These are phyloP conservation scores for Cyberlindnera xylosilytica DNA, from an alignment of 805 yeast genomes.

Conservation along the genomic window DNA sequence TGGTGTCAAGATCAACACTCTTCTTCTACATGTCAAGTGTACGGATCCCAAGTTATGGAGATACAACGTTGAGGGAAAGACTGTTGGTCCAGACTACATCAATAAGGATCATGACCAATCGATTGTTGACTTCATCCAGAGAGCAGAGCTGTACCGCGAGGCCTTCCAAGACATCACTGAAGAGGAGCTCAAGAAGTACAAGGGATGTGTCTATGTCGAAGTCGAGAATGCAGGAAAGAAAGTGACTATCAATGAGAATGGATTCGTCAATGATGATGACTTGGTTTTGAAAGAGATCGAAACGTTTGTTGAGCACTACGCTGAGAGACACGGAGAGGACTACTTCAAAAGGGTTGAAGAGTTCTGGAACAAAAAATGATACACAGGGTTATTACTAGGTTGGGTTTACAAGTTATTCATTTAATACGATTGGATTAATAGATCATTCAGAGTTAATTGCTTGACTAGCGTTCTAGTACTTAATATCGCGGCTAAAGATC, in stretches of 20 bases:
- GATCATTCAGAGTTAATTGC: too few relatives aligned
- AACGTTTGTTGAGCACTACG: constrained; percentile 33
- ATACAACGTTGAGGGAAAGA: constrained; percentile 62
- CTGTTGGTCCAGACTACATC: constrained; percentile 58
- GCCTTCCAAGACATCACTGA: constrained; percentile 37
- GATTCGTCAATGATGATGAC: constrained; percentile 18
- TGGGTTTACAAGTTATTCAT: not conserved
- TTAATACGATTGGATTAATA: not conserved
- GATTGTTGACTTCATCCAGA: constrained; percentile 54
- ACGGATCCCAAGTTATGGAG: constrained; percentile 47
- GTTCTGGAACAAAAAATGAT: constrained; percentile 14
- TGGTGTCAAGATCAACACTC: constrained; percentile 39
- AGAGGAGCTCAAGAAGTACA: constrained; percentile 28
- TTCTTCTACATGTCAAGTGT: constrained; percentile 60
- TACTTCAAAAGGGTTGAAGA: constrained; percentile 32
- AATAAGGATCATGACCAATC: constrained; percentile 50
- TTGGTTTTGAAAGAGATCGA: constrained; percentile 23
- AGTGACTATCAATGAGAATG: constrained; percentile 25
- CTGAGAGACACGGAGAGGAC: constrained; percentile 29
- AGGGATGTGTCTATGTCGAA: constrained; percentile 16
- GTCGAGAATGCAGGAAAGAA: constrained; percentile 23
- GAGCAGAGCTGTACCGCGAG: constrained; percentile 49
- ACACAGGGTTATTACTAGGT: not conserved
- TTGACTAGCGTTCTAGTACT: too few relatives aligned
- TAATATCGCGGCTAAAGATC: too few relatives aligned